Percentiles rank a stretch among this genome's conserved stretches.
phyloP scores from a whole-genome alignment of 2,329 filamentous ascomycete species.

The Sarocladium strictum region DNA sequence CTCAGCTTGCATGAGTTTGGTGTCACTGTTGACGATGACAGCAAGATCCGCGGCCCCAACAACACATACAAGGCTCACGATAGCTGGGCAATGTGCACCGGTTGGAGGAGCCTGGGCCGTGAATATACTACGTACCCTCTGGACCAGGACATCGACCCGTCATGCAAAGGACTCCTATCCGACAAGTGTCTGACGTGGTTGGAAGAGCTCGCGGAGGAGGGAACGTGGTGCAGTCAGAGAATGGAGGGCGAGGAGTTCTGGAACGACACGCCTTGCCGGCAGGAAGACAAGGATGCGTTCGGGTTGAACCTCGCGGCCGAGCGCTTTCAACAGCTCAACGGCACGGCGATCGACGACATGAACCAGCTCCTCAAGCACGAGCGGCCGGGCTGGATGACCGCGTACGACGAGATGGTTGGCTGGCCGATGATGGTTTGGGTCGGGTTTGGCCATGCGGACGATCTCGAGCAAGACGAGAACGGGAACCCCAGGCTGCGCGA shows the following conservation, averaged over 20 bases:
- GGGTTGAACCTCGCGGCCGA: background rate
- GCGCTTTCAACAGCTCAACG: background rate
- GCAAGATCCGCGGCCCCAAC: background rate
- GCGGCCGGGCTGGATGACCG: too few species aligned
- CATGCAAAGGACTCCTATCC: too few species aligned
- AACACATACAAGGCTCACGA: background rate
- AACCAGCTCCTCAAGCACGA: too few species aligned
- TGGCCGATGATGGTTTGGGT: background rate
- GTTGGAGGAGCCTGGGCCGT: background rate
- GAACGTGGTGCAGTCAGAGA: too few species aligned
- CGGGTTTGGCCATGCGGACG: background rate
- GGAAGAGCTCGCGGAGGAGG: too few species aligned
- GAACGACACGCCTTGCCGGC: too few species aligned
- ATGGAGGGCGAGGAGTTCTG: too few species aligned
- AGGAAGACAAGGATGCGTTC: too few species aligned
- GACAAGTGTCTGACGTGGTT: too few species aligned
- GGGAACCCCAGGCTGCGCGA: background rate
- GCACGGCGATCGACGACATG: background rate
- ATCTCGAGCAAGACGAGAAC: too few species aligned
- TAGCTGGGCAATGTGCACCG: background rate
- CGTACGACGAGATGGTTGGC: background rate
- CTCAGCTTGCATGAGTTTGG: too few species aligned
- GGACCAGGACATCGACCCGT: background rate
- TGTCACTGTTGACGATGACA: background rate
- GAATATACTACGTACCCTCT: background rate